Percentiles rank a stretch among this genome's conserved stretches.
Evolutionary conservation across 495 filamentous ascomycete genomes (phyloP).

Genomic region (Letharia columbiana): DNA sequence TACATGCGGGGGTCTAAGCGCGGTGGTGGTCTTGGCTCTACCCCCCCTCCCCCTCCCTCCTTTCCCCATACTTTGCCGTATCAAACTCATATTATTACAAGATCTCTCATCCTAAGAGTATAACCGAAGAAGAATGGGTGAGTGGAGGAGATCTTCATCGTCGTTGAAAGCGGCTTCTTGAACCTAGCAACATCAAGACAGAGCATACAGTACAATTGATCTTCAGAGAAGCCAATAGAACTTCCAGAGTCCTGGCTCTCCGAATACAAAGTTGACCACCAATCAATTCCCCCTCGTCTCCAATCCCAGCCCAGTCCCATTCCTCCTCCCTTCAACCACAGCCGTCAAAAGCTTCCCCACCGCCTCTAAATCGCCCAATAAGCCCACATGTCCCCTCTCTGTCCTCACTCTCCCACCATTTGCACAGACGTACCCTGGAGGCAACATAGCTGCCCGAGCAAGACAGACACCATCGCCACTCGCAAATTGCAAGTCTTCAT

Average conservation of each 20-base stretch:
- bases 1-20: too few species aligned
- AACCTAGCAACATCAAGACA: background rate
- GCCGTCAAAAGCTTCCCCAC: slow-evolving; percentile 67
- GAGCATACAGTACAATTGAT: background rate
- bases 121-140: too few species aligned
- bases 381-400: slow-evolving; percentile 75
- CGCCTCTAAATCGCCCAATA: slow-evolving; percentile 76
- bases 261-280: background rate
- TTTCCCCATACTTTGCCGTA: too few species aligned
- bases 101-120: too few species aligned
- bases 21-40: too few species aligned
- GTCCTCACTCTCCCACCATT: slow-evolving; percentile 65
- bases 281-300: background rate
- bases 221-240: background rate
- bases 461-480: slow-evolving; percentile 87
- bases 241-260: background rate
- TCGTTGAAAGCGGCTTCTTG: too few species aligned
- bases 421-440: slow-evolving; percentile 64
- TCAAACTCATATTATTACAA: too few species aligned
- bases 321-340: slow-evolving; percentile 54
- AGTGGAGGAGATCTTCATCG: too few species aligned
- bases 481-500: slow-evolving; percentile 80
- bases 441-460: slow-evolving; percentile 77
- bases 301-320: slow-evolving; percentile 48
- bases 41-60: too few species aligned